A percentile compares a stretch with the other conserved stretches of the same genome.
phyloP scores from a whole-genome alignment of 768 basidiomycete species.

The Naganishia vaughanmartiniae region DNA sequence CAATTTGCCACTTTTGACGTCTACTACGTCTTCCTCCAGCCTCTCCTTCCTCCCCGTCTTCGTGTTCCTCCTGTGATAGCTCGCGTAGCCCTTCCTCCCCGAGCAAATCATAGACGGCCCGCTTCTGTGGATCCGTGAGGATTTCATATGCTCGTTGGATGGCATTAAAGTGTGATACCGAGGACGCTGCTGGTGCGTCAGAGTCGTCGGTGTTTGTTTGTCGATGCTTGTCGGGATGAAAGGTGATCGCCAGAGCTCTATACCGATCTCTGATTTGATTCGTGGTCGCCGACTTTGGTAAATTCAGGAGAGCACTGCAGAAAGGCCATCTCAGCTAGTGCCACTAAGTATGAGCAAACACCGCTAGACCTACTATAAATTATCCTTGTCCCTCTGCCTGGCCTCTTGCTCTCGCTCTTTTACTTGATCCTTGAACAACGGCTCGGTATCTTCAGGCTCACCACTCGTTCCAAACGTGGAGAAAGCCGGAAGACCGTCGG shows the following conservation, averaged over 20 bases:
- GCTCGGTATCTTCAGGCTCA: conserved; percentile 20
- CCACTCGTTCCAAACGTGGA: conserved; percentile 29
- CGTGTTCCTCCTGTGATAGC: conserved; percentile 71
- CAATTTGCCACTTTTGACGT: conserved; percentile 40
- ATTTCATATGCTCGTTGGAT: conserved; percentile 84
- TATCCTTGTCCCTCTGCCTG: conserved; percentile 29
- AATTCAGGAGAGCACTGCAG: conserved; percentile 69
- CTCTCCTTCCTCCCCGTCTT: conserved; percentile 87
- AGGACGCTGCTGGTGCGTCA: conserved; percentile 61
- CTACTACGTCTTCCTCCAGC: conserved; percentile 66
- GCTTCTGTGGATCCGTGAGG: conserved; percentile 60
- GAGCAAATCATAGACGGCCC: conserved; percentile 72
- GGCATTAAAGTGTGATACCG: conserved; percentile 63
- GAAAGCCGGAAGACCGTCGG: conserved; percentile 40
- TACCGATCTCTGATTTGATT: conserved; percentile 74
- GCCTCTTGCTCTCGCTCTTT: conserved; percentile 19
- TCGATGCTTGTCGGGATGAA: conserved; percentile 66
- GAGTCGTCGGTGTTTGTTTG: conserved; percentile 43
- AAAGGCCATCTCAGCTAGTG: neutral
- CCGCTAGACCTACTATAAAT: conserved; percentile 38
- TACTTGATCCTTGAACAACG: conserved; percentile 23
- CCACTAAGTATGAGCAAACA: too few relatives aligned
- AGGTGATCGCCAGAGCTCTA: conserved; percentile 67
- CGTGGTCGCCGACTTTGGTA: conserved; percentile 64
- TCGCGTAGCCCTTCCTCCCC: conserved; percentile 57